Evolutionary conservation across 1,284 basidiomycete genomes (phyloP), one percentile per base, ranked within the genome.

Genomic region (Exobasidium cylindrosporum): DNA sequence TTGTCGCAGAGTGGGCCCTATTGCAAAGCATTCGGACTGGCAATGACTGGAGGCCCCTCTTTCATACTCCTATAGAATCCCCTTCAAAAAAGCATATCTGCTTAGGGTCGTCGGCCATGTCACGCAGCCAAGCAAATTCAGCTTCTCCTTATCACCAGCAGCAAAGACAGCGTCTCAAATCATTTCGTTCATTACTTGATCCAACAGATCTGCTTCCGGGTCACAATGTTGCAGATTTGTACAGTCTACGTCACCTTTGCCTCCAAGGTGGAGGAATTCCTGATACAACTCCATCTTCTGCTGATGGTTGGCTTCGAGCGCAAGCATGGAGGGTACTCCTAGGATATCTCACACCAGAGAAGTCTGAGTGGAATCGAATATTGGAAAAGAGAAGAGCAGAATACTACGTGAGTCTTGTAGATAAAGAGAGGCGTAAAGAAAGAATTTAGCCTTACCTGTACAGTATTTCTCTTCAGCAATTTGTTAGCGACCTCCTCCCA

Each of bases 261-360:
- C 64, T 61, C 7, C 46, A 59, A 28, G 43, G 24, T 13, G 40
- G 32, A 21, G 63, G 62, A 17, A 4, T 65, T 11, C 63, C 62
- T n/a, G 56, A 63, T n/a, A 43, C 14, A 23, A 24, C 60, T 4
- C 43, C 58, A 14, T 26, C 40, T 24, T 54, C 13, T 1, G 57
- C 49, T 29, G 58, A 60, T 40, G 35, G 57, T 26, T 79, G 77
- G 77, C 66, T 76, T 17, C 60, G 77, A 30, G 61, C 77, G 1
- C 73, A 76, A 58, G 70, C 75, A 4, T 79, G 77, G 75, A 74
- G 74, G 40, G 67, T 78, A 2, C 60, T 79, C 1, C 62, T 79
- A 14, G 72, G 69, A 32, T 77, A 73, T 58, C 53, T 79, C 11
- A 69, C 74, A 1, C 64, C 66, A 26, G 75, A 77, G 21, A 77